phyloP scores from a whole-genome alignment of 257 asterid genomes.

The Solanum chaucha region DNA sequence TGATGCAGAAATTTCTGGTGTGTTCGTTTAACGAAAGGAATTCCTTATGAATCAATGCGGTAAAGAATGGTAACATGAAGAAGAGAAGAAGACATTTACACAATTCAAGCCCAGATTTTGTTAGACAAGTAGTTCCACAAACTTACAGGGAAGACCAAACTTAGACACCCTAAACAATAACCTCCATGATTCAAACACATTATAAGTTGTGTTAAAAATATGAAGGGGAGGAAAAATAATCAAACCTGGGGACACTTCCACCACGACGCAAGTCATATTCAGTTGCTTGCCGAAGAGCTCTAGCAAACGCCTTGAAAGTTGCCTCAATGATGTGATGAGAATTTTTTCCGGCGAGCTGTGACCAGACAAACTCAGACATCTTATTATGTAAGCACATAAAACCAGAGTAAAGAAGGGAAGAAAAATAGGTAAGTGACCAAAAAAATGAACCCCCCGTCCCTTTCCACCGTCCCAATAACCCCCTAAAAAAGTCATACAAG shows the following conservation, averaged over 20 bases:
- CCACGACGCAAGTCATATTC: constrained; percentile 77
- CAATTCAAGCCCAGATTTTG: neutral
- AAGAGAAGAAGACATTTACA: neutral
- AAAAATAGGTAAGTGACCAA: no score
- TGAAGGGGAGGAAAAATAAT: neutral
- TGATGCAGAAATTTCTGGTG: neutral
- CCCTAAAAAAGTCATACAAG: neutral
- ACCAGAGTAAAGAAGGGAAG: neutral
- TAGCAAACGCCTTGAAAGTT: constrained; percentile 95
- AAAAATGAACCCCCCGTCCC: neutral
- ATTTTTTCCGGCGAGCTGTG: constrained; percentile 83
- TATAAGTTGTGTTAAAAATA: neutral
- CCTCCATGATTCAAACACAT: neutral
- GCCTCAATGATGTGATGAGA: constrained; percentile 99
- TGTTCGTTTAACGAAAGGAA: neutral
- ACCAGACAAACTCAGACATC: constrained; percentile 4
- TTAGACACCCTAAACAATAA: neutral
- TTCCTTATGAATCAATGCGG: neutral
- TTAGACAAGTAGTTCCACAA: neutral
- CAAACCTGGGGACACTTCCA: constrained; percentile 86
- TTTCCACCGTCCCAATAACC: neutral
- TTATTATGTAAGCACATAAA: neutral
- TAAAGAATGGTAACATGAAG: neutral
- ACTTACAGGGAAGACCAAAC: neutral
- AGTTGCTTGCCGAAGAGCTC: constrained; percentile 98